Percentiles rank a stretch among this genome's conserved stretches.
Conservation (phyloP, 805 yeast species). For the Candida peoriensis region DNA sequence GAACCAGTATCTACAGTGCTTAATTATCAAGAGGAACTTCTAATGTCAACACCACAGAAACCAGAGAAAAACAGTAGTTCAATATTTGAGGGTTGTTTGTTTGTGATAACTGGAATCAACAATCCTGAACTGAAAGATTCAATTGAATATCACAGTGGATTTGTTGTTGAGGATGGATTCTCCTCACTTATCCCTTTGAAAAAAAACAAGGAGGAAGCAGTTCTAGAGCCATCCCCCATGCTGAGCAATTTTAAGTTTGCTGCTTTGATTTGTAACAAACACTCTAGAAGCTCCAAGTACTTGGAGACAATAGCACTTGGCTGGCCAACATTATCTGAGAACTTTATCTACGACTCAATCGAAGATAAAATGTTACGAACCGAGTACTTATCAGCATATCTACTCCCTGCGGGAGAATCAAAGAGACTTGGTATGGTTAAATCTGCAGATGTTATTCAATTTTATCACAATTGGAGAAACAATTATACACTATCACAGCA, state of each 20-base stretch:
- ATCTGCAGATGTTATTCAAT: slow-evolving; percentile 45
- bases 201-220: slow-evolving; percentile 4
- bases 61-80: neutral
- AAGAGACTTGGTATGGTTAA: slow-evolving; percentile 35
- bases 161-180: slow-evolving; percentile 31
- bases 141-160: slow-evolving; percentile 41
- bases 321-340: slow-evolving; percentile 75
- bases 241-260: slow-evolving; percentile 44
- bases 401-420: slow-evolving; percentile 73
- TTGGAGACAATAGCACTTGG: slow-evolving; percentile 73
- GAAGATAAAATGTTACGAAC: slow-evolving; percentile 22
- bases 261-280: slow-evolving; percentile 50
- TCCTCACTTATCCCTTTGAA: slow-evolving; percentile 20
- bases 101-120: slow-evolving; percentile 33
- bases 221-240: too few species aligned
- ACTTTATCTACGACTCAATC: slow-evolving; percentile 49
- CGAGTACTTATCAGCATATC: slow-evolving; percentile 44
- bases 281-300: slow-evolving; percentile 67
- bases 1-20: slow-evolving; percentile 8
- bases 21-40: slow-evolving; percentile 9
- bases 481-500: slow-evolving; percentile 36
- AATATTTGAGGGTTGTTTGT: slow-evolving; percentile 32
- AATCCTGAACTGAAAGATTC: slow-evolving; percentile 28
- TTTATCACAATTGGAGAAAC: slow-evolving; percentile 31
- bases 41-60: slow-evolving; percentile 8